Conservation (phyloP, 129 eudicot genomes). For the Helianthus tuberosus region DNA sequence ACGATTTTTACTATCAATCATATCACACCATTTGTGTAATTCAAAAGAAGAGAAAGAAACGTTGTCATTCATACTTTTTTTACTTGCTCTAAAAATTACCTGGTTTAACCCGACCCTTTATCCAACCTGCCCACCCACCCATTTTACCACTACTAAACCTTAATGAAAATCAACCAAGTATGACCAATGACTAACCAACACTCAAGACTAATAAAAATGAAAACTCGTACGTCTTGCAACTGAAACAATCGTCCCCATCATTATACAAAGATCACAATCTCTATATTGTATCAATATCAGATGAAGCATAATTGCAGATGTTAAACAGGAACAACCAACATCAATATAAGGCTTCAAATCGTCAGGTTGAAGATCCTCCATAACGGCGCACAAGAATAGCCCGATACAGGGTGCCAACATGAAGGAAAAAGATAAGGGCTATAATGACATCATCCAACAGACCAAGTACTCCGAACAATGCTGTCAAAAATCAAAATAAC, state of each 20-base stretch:
- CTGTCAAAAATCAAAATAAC: conserved; percentile 50
- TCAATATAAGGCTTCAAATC: neutral
- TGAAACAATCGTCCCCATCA: conserved; percentile 12
- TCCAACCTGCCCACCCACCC: no score
- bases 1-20: no score
- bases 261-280: conserved; percentile 5
- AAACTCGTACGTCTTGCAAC: conserved; percentile 2
- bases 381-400: conserved; percentile 80
- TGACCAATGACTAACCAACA: neutral
- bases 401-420: conserved; percentile 89
- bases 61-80: no score
- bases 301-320: conserved; percentile 5
- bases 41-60: no score
- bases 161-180: no score
- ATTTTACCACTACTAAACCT: no score
- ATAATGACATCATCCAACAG: conserved; percentile 83
- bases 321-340: conserved; percentile 1
- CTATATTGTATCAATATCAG: neutral
- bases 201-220: neutral
- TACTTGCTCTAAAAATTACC: no score
- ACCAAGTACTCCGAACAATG: conserved; percentile 78
- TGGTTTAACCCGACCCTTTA: no score
- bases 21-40: no score
- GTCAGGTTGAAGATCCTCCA: conserved; percentile 63
- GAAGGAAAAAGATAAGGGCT: conserved; percentile 78